Conservation (phyloP, 2,329 filamentous ascomycete genomes). For the Ophiostoma sp. region DNA sequence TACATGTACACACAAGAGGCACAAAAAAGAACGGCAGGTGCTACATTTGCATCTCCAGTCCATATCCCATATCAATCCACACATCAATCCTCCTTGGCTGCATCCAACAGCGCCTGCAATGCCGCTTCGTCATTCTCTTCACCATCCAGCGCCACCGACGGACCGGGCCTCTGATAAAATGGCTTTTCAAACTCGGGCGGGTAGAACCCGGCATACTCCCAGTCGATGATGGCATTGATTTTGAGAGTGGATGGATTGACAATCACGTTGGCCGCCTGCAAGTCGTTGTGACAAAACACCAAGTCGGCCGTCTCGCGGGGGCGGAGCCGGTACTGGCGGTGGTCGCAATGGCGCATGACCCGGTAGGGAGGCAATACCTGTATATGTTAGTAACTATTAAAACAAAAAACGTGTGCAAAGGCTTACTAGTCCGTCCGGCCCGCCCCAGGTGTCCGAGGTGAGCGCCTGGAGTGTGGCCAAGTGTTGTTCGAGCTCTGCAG, state of each 20-base stretch:
- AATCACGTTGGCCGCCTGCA: conserved; percentile 33
- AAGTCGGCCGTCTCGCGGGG: conserved; percentile 29
- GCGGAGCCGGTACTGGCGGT: conserved; percentile 32
- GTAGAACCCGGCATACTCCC: conserved; percentile 36
- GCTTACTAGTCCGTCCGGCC: not conserved
- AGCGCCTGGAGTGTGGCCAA: conserved; percentile 34
- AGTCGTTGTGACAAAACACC: conserved; percentile 35
- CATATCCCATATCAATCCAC: too few species aligned
- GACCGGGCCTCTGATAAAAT: conserved; percentile 29
- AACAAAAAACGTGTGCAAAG: too few species aligned
- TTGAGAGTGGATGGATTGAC: conserved; percentile 34
- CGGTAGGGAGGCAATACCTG: conserved; percentile 30
- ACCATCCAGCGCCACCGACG: conserved; percentile 32
- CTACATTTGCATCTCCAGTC: not conserved
- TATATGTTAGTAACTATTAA: too few species aligned
- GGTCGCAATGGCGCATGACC: conserved; percentile 32
- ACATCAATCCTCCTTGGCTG: not conserved
- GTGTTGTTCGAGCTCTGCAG: conserved; percentile 34
- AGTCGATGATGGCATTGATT: conserved; percentile 35
- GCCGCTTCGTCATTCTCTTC: conserved; percentile 33
- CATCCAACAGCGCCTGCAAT: not conserved
- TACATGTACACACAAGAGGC: too few species aligned
- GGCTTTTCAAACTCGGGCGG: conserved; percentile 35
- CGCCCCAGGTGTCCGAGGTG: conserved; percentile 31
- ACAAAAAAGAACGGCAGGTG: not conserved